Conservation (phyloP, 148 eudicot genomes). For the Spergularia bocconei region DNA sequence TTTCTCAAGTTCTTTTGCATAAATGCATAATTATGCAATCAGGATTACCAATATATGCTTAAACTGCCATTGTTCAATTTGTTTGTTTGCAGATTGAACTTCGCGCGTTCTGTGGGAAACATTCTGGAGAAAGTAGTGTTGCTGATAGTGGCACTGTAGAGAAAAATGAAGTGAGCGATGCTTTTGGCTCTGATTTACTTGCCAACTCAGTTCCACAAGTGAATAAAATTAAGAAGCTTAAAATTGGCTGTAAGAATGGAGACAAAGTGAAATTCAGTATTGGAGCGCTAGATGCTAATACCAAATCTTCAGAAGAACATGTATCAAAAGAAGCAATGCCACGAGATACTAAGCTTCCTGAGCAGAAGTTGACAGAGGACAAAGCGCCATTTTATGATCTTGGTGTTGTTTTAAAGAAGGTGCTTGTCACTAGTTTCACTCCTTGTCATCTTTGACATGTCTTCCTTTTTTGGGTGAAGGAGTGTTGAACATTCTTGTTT, state of each 20-base stretch:
- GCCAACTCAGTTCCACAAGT: slow-evolving; percentile 24
- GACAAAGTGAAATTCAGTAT: slow-evolving; percentile 42
- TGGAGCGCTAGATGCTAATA: slow-evolving; percentile 30
- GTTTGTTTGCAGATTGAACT: slow-evolving; percentile 62
- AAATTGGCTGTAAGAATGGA: slow-evolving; percentile 50
- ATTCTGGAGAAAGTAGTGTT: slow-evolving; percentile 48
- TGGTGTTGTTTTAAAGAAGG: slow-evolving; percentile 61
- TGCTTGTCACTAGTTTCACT: slow-evolving; percentile 24
- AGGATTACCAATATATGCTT: background rate
- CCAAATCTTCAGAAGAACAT: slow-evolving; percentile 32
- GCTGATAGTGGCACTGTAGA: slow-evolving; percentile 23
- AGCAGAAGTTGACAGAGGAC: background rate
- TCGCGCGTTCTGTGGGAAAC: slow-evolving; percentile 83
- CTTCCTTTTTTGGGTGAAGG: background rate
- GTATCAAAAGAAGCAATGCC: slow-evolving; percentile 28
- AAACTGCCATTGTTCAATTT: background rate
- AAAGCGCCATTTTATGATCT: slow-evolving; percentile 38
- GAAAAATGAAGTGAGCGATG: slow-evolving; percentile 28
- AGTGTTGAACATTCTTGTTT: slow-evolving; percentile 2
- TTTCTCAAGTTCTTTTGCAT: slow-evolving; percentile 1
- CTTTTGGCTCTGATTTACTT: slow-evolving; percentile 35
- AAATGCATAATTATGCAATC: background rate
- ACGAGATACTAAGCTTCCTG: slow-evolving; percentile 21
- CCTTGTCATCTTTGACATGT: slow-evolving; percentile 3
- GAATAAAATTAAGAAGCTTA: slow-evolving; percentile 44